Evolutionary conservation across 2,329 filamentous ascomycete genomes (phyloP).

Genomic region (Harringtonia aguacate): DNA sequence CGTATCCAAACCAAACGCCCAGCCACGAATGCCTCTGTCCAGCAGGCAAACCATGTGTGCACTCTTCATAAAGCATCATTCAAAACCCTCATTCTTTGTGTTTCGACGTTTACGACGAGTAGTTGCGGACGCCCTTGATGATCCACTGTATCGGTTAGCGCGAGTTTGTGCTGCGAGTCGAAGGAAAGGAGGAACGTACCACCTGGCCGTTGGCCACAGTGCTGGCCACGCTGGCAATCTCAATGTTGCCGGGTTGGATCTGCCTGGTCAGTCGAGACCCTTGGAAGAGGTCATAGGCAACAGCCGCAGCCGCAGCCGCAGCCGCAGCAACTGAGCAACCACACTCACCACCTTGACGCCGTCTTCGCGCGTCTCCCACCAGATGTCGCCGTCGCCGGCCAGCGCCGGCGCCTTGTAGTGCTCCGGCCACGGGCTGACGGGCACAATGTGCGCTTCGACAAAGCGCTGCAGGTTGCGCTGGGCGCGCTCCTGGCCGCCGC

Average conservation of each 20-base stretch:
- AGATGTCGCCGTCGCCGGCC: constrained; percentile 52
- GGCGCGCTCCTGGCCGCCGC: constrained; percentile 65
- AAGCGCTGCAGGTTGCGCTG: constrained; percentile 67
- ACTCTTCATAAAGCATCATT: no score
- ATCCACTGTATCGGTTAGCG: constrained; percentile 44
- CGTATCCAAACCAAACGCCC: no score
- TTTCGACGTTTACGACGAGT: constrained; percentile 13
- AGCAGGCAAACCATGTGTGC: no score
- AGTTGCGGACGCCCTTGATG: constrained; percentile 40
- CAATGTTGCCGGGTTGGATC: constrained; percentile 71
- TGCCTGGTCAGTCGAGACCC: constrained; percentile 17
- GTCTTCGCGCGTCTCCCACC: constrained; percentile 63
- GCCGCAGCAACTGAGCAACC: no score
- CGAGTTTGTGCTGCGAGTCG: constrained; percentile 9
- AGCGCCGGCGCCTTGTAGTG: constrained; percentile 54
- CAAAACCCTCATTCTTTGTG: background rate
- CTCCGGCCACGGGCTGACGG: constrained; percentile 64
- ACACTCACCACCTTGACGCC: constrained; percentile 54
- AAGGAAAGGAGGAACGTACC: constrained; percentile 23
- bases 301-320: no score
- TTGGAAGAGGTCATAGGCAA: background rate
- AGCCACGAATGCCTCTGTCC: no score
- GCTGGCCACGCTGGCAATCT: constrained; percentile 64
- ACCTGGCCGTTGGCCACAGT: constrained; percentile 82
- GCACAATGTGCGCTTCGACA: constrained; percentile 76